These are phyloP conservation scores for Kurtzmaniella quercitrusa DNA, from an alignment of 1,139 yeast genomes.

Conservation along the genomic window DNA sequence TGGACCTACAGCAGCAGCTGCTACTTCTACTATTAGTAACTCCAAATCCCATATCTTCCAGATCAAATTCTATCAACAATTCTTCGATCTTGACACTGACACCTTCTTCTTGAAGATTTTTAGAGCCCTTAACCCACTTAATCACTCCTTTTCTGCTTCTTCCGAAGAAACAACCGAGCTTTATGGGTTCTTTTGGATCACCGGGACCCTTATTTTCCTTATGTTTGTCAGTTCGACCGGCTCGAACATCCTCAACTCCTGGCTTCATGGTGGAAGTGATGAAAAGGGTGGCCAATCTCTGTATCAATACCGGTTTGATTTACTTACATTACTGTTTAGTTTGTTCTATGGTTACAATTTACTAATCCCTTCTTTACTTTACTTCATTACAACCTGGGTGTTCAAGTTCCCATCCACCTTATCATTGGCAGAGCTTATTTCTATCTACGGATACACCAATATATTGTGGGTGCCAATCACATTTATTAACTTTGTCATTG, in stretches of 20 bases:
- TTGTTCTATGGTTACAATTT: constrained; percentile 72
- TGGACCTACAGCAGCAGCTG: constrained; percentile 15
- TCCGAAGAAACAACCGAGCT: constrained; percentile 48
- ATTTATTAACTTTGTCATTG: constrained; percentile 47
- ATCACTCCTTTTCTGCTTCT: constrained; percentile 17
- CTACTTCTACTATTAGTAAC: constrained; percentile 6
- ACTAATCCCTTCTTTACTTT: constrained; percentile 53
- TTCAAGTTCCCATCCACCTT: constrained; percentile 39
- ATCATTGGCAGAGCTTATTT: constrained; percentile 40
- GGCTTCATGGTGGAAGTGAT: constrained; percentile 37
- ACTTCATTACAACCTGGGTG: constrained; percentile 40
- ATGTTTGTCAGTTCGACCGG: constrained; percentile 72
- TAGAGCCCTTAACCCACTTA: constrained; percentile 43
- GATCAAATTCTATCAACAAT: constrained; percentile 52
- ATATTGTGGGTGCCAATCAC: constrained; percentile 79
- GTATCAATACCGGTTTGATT: constrained; percentile 56
- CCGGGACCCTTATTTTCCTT: constrained; percentile 69
- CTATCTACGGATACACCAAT: constrained; percentile 77
- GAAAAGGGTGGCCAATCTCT: constrained; percentile 25
- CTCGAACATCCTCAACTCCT: constrained; percentile 35
- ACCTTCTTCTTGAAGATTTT: constrained; percentile 49
- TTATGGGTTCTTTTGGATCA: constrained; percentile 83
- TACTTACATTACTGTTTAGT: constrained; percentile 61
- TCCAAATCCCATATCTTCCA: constrained; percentile 46
- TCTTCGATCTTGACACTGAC: constrained; percentile 60